Evolutionary conservation across 129 eudicot genomes (phyloP).

Genomic region (Arctium lappa): DNA sequence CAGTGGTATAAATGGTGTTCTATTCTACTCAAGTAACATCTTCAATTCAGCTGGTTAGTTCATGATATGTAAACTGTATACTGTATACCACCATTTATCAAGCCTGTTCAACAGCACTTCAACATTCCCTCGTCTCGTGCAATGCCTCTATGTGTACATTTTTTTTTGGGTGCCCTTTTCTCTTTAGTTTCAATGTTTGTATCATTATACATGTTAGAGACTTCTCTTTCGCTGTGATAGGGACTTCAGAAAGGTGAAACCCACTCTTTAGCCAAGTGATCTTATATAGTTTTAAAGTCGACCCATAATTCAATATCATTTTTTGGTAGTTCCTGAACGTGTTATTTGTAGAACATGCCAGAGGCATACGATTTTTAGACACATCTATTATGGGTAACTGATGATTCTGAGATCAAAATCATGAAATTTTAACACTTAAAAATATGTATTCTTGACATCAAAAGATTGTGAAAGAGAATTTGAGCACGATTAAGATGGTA

Average conservation of each 20-base stretch:
- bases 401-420: background rate
- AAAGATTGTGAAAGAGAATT: background rate
- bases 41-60: conserved; percentile 73
- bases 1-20: conserved; percentile 81
- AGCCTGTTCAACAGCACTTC: background rate
- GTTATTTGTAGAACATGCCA: background rate
- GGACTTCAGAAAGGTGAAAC: too few relatives aligned
- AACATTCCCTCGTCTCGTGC: background rate
- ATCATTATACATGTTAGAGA: too few relatives aligned
- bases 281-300: background rate
- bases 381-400: background rate
- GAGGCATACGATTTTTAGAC: background rate
- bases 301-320: background rate
- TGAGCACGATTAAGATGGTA: background rate
- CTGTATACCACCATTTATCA: background rate
- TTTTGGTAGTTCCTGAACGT: background rate
- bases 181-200: too few relatives aligned
- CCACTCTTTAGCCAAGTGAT: too few relatives aligned
- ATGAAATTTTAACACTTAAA: background rate
- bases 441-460: background rate
- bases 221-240: too few relatives aligned
- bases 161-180: too few relatives aligned
- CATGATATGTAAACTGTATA: background rate
- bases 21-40: conserved; percentile 76
- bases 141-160: background rate